Conservation (phyloP, 2,329 filamentous ascomycete genomes). For the Clarireedia hainanense region DNA sequence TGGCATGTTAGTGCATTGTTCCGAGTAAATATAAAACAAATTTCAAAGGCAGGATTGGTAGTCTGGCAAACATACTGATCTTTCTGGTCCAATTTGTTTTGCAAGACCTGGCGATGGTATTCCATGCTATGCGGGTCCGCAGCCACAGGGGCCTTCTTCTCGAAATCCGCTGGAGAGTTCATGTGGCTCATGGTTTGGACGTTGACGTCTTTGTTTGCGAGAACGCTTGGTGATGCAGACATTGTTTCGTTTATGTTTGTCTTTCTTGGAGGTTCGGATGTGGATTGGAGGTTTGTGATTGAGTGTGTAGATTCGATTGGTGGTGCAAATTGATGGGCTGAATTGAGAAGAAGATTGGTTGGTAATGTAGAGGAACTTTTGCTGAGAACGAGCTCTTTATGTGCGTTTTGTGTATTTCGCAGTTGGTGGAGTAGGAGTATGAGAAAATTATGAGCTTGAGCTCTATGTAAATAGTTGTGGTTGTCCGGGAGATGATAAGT, state of each 20-base stretch:
- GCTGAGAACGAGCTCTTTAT: background rate
- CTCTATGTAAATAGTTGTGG: background rate
- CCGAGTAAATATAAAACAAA: background rate
- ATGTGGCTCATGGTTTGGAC: slow-evolving; percentile 33
- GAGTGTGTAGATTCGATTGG: background rate
- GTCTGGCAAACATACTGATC: slow-evolving; percentile 44
- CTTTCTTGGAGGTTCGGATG: background rate
- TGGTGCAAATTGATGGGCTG: too few relatives aligned
- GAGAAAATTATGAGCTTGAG: slow-evolving; percentile 6
- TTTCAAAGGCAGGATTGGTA: background rate
- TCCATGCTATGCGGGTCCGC: slow-evolving; percentile 58
- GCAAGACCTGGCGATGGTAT: slow-evolving; percentile 68
- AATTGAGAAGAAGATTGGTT: too few relatives aligned
- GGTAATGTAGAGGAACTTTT: background rate
- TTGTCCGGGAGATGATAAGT: background rate
- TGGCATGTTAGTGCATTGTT: too few relatives aligned
- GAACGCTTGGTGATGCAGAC: slow-evolving; percentile 45
- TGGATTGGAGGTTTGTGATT: background rate
- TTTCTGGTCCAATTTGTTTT: slow-evolving; percentile 59
- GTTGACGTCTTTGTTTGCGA: slow-evolving; percentile 61
- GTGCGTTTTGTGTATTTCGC: slow-evolving; percentile 1
- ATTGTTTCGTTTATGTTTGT: slow-evolving; percentile 31
- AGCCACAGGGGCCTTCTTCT: slow-evolving; percentile 2
- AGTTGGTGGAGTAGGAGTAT: background rate
- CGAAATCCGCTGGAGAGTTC: slow-evolving; percentile 18